Evolutionary conservation across 2,329 filamentous ascomycete species (phyloP).

Genomic region (Ascochyta clinopodiicola): DNA sequence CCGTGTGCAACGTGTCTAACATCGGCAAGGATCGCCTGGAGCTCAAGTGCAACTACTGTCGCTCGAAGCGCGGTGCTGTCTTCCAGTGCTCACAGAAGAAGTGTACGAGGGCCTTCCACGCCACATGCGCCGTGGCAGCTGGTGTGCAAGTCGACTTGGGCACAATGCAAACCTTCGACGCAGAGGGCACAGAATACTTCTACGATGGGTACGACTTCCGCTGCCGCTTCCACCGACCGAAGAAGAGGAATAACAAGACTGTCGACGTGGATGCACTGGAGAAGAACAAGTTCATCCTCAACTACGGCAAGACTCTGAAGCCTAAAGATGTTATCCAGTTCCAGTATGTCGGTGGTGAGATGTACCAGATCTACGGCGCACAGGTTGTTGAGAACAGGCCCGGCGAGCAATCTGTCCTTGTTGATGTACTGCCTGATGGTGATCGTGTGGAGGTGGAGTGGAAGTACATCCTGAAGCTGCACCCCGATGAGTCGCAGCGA

Average conservation of each 20-base stretch:
- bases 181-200: slow-evolving; percentile 91
- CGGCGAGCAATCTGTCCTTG: slow-evolving; percentile 75
- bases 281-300: slow-evolving; percentile 69
- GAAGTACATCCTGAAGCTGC: slow-evolving; percentile 80
- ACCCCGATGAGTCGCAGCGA: slow-evolving; percentile 72
- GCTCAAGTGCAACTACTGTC: slow-evolving; percentile 93
- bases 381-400: slow-evolving; percentile 82
- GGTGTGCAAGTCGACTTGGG: slow-evolving; percentile 91
- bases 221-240: slow-evolving; percentile 91
- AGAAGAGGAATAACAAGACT: slow-evolving; percentile 84
- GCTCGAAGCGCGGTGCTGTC: slow-evolving; percentile 92
- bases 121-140: slow-evolving; percentile 89
- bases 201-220: slow-evolving; percentile 91
- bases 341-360: slow-evolving; percentile 75
- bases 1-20: slow-evolving; percentile 77
- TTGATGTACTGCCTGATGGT: slow-evolving; percentile 86
- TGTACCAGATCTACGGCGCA: slow-evolving; percentile 91
- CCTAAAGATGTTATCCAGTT: slow-evolving; percentile 83
- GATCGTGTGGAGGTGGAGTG: slow-evolving; percentile 80
- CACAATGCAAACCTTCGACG: slow-evolving; percentile 82
- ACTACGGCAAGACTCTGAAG: slow-evolving; percentile 72
- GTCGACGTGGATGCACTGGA: slow-evolving; percentile 73
- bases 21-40: slow-evolving; percentile 88
- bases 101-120: slow-evolving; percentile 90
- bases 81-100: slow-evolving; percentile 97